These are phyloP conservation scores for Polyporus tsugae DNA, from an alignment of 1,284 basidiomycete genomes.

Conservation along the genomic window DNA sequence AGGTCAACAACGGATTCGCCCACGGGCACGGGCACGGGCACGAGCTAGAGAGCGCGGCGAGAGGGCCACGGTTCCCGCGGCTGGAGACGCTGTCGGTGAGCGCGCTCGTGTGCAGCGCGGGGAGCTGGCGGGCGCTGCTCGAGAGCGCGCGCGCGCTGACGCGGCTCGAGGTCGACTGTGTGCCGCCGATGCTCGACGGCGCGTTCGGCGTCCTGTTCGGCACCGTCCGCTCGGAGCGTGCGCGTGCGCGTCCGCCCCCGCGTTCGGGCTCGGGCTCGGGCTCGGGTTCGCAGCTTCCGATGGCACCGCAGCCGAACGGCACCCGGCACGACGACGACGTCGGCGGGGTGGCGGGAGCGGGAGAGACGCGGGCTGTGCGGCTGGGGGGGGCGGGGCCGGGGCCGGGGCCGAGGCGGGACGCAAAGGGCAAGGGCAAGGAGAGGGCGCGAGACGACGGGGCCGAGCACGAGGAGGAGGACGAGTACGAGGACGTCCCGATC, in stretches of 20 bases:
- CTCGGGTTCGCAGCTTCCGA: neutral
- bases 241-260: neutral
- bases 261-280: neutral
- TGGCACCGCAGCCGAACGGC: neutral
- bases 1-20: slow-evolving; percentile 3
- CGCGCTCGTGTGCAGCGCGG: slow-evolving; percentile 52
- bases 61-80: slow-evolving; percentile 39
- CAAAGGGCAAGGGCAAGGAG: slow-evolving; percentile 22
- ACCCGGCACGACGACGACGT: neutral
- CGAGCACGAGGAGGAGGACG: neutral
- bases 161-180: slow-evolving; percentile 56
- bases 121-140: slow-evolving; percentile 50
- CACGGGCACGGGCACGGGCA: neutral
- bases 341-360: neutral
- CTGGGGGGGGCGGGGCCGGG: neutral
- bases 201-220: slow-evolving; percentile 48
- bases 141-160: slow-evolving; percentile 45
- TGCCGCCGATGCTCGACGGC: slow-evolving; percentile 41
- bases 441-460: neutral
- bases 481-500: slow-evolving; percentile 25
- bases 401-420: slow-evolving; percentile 3
- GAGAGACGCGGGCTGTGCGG: neutral
- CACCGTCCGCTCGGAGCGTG: slow-evolving; percentile 9
- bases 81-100: slow-evolving; percentile 54
- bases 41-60: neutral